phyloP scores from a whole-genome alignment of 2,329 filamentous ascomycete genomes.

The Arthrobotrys pseudoclavata region DNA sequence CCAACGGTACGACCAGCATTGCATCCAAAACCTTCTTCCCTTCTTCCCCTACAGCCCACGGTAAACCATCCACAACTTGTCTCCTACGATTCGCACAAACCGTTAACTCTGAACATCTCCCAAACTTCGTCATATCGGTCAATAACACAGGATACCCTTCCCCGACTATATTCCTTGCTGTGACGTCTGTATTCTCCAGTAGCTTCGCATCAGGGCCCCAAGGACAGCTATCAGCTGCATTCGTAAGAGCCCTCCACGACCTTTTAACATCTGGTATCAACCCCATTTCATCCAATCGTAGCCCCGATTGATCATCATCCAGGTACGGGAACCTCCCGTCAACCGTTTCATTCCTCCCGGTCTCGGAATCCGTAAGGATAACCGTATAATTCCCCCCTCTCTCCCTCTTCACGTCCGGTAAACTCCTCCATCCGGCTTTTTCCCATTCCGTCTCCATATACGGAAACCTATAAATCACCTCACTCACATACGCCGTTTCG shows the following conservation, averaged over 20 bases:
- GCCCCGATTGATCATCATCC: slow-evolving; percentile 35
- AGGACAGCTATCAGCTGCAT: slow-evolving; percentile 3
- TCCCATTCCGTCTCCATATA: slow-evolving; percentile 44
- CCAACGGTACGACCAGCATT: slow-evolving; percentile 49
- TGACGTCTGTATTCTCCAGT: slow-evolving; percentile 42
- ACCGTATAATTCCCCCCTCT: slow-evolving; percentile 44
- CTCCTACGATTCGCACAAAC: slow-evolving; percentile 53
- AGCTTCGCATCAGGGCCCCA: slow-evolving; percentile 48
- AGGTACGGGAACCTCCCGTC: slow-evolving; percentile 50
- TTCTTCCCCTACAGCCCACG: slow-evolving; percentile 40
- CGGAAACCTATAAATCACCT: slow-evolving; percentile 33
- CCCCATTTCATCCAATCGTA: slow-evolving; percentile 39
- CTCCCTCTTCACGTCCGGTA: slow-evolving; percentile 27
- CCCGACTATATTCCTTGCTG: slow-evolving; percentile 26
- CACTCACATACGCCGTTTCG: slow-evolving; percentile 16
- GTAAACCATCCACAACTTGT: slow-evolving; percentile 26
- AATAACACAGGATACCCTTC: slow-evolving; percentile 45
- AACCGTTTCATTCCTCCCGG: slow-evolving; percentile 15
- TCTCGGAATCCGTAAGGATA: slow-evolving; percentile 19
- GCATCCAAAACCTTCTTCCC: slow-evolving; percentile 34
- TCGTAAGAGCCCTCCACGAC: slow-evolving; percentile 34
- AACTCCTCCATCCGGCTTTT: slow-evolving; percentile 31
- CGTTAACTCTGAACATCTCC: slow-evolving; percentile 41
- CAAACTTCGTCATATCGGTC: slow-evolving; percentile 51
- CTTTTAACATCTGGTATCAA: slow-evolving; percentile 45